Evolutionary conservation across 805 yeast genomes (phyloP).

Genomic region (Kuraishia piskuri): DNA sequence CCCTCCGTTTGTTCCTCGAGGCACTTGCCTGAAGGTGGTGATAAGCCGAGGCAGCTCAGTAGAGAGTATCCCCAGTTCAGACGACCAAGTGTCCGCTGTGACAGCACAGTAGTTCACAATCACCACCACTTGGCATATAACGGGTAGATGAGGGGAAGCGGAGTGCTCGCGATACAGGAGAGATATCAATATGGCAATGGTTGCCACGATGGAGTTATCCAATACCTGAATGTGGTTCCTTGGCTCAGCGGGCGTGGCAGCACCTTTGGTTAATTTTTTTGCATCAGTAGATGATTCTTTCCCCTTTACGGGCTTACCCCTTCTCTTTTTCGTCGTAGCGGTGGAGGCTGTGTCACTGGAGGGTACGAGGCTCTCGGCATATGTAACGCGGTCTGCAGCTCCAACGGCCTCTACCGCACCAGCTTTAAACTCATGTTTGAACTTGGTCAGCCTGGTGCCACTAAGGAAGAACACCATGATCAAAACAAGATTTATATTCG

Average conservation of each 20-base stretch:
- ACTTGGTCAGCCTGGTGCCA: slow-evolving; percentile 8
- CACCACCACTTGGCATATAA: slow-evolving; percentile 4
- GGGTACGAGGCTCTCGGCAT: neutral
- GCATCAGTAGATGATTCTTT: neutral
- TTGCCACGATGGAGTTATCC: slow-evolving; percentile 5
- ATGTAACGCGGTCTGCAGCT: neutral
- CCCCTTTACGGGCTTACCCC: too few relatives aligned
- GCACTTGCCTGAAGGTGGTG: slow-evolving; percentile 5
- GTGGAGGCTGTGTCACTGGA: neutral
- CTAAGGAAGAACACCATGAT: slow-evolving; percentile 5
- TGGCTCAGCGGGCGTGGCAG: neutral
- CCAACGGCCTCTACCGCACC: neutral
- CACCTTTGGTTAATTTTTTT: neutral
- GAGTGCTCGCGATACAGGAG: too few relatives aligned
- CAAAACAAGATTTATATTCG: slow-evolving; percentile 4
- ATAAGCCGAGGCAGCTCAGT: neutral
- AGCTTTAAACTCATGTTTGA: slow-evolving; percentile 4
- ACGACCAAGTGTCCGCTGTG: slow-evolving; percentile 8
- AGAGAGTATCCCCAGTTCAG: slow-evolving; percentile 9
- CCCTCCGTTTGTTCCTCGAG: slow-evolving; percentile 10
- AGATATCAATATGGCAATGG: slow-evolving; percentile 1
- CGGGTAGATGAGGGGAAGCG: neutral
- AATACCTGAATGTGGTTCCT: slow-evolving; percentile 7
- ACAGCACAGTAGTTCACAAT: slow-evolving; percentile 8
- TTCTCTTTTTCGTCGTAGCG: neutral